Percentiles rank a stretch among this genome's conserved stretches.
These are phyloP conservation scores for Ajuga chamaepitys DNA, from an alignment of 257 asterid genomes.

Conservation along the genomic window DNA sequence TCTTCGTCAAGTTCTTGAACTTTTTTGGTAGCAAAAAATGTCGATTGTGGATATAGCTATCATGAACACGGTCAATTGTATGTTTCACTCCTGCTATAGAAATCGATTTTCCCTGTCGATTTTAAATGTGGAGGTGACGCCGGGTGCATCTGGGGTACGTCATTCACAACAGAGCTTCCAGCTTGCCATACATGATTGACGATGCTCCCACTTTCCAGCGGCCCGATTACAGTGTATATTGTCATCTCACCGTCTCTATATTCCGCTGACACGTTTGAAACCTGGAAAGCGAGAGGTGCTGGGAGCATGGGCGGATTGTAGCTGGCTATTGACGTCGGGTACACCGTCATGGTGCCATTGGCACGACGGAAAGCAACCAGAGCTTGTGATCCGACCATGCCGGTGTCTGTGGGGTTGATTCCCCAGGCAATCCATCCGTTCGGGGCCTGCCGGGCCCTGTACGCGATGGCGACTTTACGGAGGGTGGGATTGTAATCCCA, in stretches of 20 bases:
- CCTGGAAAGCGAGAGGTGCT: conserved; percentile 21
- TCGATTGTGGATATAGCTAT: neutral
- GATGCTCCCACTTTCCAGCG: conserved; percentile 21
- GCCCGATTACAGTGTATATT: conserved; percentile 41
- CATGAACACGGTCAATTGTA: neutral
- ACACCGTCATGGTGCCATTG: conserved; percentile 35
- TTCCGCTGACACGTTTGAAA: conserved; percentile 35
- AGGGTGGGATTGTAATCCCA: conserved; percentile 36
- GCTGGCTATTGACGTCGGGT: conserved; percentile 28
- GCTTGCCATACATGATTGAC: conserved; percentile 49
- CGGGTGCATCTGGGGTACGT: conserved; percentile 38
- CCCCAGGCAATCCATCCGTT: conserved; percentile 74
- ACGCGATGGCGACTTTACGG: conserved; percentile 30
- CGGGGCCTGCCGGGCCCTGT: conserved; percentile 32
- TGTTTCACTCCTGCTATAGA: neutral
- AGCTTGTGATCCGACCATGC: conserved; percentile 70
- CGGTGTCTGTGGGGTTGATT: conserved; percentile 47
- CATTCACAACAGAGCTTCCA: conserved; percentile 30
- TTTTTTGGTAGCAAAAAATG: neutral
- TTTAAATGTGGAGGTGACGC: conserved; percentile 29
- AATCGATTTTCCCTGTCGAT: conserved; percentile 30
- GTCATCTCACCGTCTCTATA: conserved; percentile 31
- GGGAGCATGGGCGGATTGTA: conserved; percentile 35
- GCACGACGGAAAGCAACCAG: conserved; percentile 40
- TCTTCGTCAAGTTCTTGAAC: neutral